A percentile compares a stretch with the other conserved stretches of the same genome.
These are phyloP conservation scores for Calocybe gambosa DNA, from an alignment of 1,284 basidiomycete species.

Conservation along the genomic window DNA sequence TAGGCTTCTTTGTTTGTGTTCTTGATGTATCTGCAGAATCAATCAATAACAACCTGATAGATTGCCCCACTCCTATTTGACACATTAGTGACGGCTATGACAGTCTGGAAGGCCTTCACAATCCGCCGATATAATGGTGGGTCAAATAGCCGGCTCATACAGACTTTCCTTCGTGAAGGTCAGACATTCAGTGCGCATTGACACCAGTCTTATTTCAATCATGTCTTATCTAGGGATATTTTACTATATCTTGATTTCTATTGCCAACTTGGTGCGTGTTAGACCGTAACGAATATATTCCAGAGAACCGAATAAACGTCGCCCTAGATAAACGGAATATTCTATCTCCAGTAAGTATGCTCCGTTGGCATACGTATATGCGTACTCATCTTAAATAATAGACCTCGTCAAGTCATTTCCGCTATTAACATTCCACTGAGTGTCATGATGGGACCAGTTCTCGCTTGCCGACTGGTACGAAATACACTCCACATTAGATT, in stretches of 20 bases:
- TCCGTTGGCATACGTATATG: constrained; percentile 3
- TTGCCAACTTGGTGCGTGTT: constrained; percentile 59
- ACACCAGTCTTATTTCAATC: neutral
- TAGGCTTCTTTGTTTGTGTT: constrained; percentile 65
- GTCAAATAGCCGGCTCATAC: constrained; percentile 70
- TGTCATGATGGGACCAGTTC: constrained; percentile 75
- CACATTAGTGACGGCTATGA: constrained; percentile 72
- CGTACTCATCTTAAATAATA: constrained; percentile 23
- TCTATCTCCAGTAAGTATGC: constrained; percentile 65
- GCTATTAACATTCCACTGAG: constrained; percentile 82
- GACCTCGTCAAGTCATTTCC: constrained; percentile 72
- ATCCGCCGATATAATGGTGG: constrained; percentile 68
- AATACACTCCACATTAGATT: neutral
- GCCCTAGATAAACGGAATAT: constrained; percentile 63
- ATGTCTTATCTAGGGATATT: constrained; percentile 52
- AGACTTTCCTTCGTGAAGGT: constrained; percentile 79
- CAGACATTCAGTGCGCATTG: constrained; percentile 9
- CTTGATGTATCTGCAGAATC: constrained; percentile 7
- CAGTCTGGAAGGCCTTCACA: constrained; percentile 64
- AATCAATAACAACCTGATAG: constrained; percentile 27
- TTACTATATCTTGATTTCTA: constrained; percentile 75
- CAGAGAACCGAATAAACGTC: constrained; percentile 8
- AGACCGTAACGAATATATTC: constrained; percentile 5
- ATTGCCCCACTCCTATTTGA: constrained; percentile 75
- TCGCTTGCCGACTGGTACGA: constrained; percentile 67